A percentile compares a stretch with the other conserved stretches of the same genome.
phyloP scores from a whole-genome alignment of 192 early-diverging fungal genomes.

The Thamnidium elegans region DNA sequence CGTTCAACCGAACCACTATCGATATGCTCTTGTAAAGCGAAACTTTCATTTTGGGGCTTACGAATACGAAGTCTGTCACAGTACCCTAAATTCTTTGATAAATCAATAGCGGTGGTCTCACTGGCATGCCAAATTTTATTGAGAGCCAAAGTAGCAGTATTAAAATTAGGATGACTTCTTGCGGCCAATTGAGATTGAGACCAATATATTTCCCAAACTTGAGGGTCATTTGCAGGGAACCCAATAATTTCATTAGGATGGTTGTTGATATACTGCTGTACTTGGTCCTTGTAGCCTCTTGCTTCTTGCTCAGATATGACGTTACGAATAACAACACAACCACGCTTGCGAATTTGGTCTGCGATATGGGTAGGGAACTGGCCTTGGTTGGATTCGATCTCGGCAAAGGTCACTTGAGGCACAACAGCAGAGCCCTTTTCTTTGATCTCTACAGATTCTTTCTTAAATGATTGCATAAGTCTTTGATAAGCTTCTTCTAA shows the following conservation, averaged over 20 bases:
- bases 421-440: slow-evolving; percentile 19
- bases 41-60: slow-evolving; percentile 23
- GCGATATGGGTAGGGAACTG: slow-evolving; percentile 20
- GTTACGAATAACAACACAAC: slow-evolving; percentile 26
- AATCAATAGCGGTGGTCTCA: slow-evolving; percentile 20
- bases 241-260: slow-evolving; percentile 5
- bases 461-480: slow-evolving; percentile 10
- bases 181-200: slow-evolving; percentile 19
- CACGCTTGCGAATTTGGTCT: slow-evolving; percentile 23
- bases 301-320: slow-evolving; percentile 24
- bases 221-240: slow-evolving; percentile 17
- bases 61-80: slow-evolving; percentile 33
- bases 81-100: slow-evolving; percentile 28
- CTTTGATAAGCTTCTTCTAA: slow-evolving; percentile 16
- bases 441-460: slow-evolving; percentile 23
- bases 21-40: slow-evolving; percentile 28
- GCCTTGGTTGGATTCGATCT: slow-evolving; percentile 20
- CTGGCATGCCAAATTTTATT: slow-evolving; percentile 28
- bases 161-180: slow-evolving; percentile 24
- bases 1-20: slow-evolving; percentile 30
- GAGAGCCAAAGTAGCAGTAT: slow-evolving; percentile 21
- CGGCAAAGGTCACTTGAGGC: slow-evolving; percentile 20
- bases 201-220: slow-evolving; percentile 36
- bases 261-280: slow-evolving; percentile 19
- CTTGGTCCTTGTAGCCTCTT: slow-evolving; percentile 23